Evolutionary conservation across 768 basidiomycete species (phyloP).

Genomic region (Dendrothele bispora): DNA sequence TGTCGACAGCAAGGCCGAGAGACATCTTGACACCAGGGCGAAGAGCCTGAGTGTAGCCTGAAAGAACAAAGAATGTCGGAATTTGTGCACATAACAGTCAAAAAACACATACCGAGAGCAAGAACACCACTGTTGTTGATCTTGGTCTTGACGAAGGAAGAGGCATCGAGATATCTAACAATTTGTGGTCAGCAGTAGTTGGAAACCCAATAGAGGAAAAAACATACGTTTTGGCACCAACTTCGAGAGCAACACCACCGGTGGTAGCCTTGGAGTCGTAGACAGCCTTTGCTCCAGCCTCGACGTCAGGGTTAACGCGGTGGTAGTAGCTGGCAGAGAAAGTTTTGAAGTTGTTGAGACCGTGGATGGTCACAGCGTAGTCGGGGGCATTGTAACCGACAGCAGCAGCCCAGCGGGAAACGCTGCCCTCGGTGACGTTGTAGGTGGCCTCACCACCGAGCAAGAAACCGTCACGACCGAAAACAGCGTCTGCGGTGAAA

Average conservation of each 20-base stretch:
- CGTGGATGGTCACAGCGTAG: constrained; percentile 92
- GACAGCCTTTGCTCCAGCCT: constrained; percentile 94
- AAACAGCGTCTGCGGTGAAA: constrained; percentile 92
- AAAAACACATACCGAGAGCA: constrained; percentile 60
- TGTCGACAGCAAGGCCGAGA: constrained; percentile 95
- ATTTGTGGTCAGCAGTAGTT: not conserved
- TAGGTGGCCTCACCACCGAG: constrained; percentile 95
- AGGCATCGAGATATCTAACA: constrained; percentile 74
- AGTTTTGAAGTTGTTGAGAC: constrained; percentile 89
- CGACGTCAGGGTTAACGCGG: constrained; percentile 86
- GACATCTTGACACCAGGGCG: constrained; percentile 91
- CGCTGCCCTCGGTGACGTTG: constrained; percentile 91
- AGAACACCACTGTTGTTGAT: constrained; percentile 96
- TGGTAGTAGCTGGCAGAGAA: constrained; percentile 99
- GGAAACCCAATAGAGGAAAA: not conserved
- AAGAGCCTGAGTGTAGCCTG: constrained; percentile 90
- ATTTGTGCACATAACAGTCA: constrained; percentile 2
- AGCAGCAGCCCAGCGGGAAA: constrained; percentile 90
- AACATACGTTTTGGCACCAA: constrained; percentile 89
- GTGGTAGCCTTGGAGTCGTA: constrained; percentile 93
- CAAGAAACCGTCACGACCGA: constrained; percentile 97
- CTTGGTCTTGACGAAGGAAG: constrained; percentile 96
- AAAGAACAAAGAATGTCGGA: not conserved
- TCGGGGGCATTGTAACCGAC: constrained; percentile 95
- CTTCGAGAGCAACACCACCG: constrained; percentile 86